Evolutionary conservation across 768 basidiomycete genomes (phyloP).

Genomic region (Strobilomyces confusus): DNA sequence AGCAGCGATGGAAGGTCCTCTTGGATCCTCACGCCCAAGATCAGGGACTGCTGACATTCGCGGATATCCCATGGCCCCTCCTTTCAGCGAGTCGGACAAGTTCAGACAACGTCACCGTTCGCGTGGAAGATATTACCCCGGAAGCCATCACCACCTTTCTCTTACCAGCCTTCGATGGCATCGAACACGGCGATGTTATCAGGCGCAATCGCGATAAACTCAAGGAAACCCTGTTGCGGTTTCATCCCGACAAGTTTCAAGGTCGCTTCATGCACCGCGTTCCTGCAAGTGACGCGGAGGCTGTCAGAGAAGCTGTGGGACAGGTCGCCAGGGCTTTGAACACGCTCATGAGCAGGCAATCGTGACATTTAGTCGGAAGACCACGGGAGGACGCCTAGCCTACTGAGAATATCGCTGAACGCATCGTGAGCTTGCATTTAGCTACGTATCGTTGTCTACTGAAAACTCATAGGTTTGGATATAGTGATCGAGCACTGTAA

Average conservation of each 20-base stretch:
- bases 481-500: too few relatives aligned
- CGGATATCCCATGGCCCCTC: conserved; percentile 75
- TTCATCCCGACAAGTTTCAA: conserved; percentile 82
- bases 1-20: conserved; percentile 53
- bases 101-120: conserved; percentile 15
- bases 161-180: conserved; percentile 29
- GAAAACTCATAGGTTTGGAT: too few relatives aligned
- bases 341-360: conserved; percentile 41
- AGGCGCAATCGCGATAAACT: conserved; percentile 59
- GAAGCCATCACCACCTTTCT: conserved; percentile 59
- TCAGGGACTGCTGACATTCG: conserved; percentile 39
- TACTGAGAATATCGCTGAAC: too few relatives aligned
- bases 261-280: conserved; percentile 61
- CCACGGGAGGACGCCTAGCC: too few relatives aligned
- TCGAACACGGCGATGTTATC: conserved; percentile 21
- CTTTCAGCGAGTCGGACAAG: conserved; percentile 27
- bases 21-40: conserved; percentile 30
- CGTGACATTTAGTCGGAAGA: background rate
- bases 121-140: conserved; percentile 49
- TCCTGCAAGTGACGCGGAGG: conserved; percentile 40
- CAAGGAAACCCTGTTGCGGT: conserved; percentile 65
- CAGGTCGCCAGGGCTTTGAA: conserved; percentile 61
- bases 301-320: conserved; percentile 57
- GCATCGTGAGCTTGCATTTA: too few relatives aligned
- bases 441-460: too few relatives aligned